Conservation (phyloP, 768 basidiomycete species). For the Macrocybe gigantea region DNA sequence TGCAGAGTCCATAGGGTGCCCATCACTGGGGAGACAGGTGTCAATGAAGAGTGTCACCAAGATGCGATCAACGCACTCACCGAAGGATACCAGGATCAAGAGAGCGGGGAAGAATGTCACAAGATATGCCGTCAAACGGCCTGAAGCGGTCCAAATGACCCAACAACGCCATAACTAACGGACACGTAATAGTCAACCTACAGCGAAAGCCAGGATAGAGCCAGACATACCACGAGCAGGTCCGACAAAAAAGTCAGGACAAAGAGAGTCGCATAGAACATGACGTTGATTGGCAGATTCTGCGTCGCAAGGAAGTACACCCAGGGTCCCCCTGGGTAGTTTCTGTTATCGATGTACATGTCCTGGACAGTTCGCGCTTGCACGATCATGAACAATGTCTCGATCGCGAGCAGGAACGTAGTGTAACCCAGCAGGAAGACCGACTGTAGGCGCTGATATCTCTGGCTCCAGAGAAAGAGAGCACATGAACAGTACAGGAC, state of each 20-base stretch:
- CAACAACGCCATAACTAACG: conserved; percentile 33
- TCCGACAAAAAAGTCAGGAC: conserved; percentile 36
- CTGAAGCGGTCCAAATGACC: conserved; percentile 31
- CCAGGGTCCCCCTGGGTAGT: conserved; percentile 39
- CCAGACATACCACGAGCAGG: conserved; percentile 24
- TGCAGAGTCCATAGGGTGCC: conserved; percentile 29
- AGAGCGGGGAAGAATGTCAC: conserved; percentile 22
- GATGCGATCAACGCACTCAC: conserved; percentile 2
- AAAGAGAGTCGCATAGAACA: conserved; percentile 37
- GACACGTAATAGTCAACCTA: background rate
- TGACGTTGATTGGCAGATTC: conserved; percentile 34
- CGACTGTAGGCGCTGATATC: conserved; percentile 20
- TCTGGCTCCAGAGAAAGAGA: conserved; percentile 28
- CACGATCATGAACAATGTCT: conserved; percentile 30
- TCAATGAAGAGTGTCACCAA: background rate
- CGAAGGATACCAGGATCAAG: conserved; percentile 21
- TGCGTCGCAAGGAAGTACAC: conserved; percentile 35
- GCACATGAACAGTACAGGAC: conserved; percentile 30
- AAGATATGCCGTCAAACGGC: conserved; percentile 15
- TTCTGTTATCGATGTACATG: conserved; percentile 36
- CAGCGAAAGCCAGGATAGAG: background rate
- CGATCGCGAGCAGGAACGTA: conserved; percentile 27
- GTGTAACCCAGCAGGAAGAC: conserved; percentile 32
- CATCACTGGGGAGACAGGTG: conserved; percentile 13
- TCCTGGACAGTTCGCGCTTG: conserved; percentile 34